phyloP scores from a whole-genome alignment of 2,329 filamentous ascomycete species.

The Lecanicillium sp. region DNA sequence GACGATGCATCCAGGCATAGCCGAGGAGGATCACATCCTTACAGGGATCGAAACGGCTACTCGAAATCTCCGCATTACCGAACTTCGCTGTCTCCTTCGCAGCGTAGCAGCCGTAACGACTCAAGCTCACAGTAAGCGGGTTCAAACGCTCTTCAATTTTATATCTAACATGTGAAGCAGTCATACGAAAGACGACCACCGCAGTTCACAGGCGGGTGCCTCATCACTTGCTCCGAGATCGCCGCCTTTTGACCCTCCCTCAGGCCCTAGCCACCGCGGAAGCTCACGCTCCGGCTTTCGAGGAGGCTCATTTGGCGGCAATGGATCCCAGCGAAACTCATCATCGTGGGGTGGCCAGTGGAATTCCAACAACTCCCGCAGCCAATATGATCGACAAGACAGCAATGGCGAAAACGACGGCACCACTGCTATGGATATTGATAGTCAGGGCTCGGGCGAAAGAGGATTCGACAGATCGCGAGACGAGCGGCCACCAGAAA shows the following conservation, averaged over 20 bases:
- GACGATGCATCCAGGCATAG: slow-evolving; percentile 40
- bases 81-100: slow-evolving; percentile 32
- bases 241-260: slow-evolving; percentile 50
- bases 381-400: not conserved
- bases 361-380: slow-evolving; percentile 40
- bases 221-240: slow-evolving; percentile 27
- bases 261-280: slow-evolving; percentile 49
- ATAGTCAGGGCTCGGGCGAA: slow-evolving; percentile 52
- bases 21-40: slow-evolving; percentile 33
- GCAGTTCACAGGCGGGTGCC: slow-evolving; percentile 42
- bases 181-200: slow-evolving; percentile 42
- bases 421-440: slow-evolving; percentile 56
- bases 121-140: not conserved
- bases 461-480: not conserved
- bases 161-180: slow-evolving; percentile 33
- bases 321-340: slow-evolving; percentile 48
- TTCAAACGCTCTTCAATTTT: not conserved
- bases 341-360: slow-evolving; percentile 66
- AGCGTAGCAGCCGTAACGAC: slow-evolving; percentile 20
- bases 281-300: slow-evolving; percentile 42
- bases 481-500: slow-evolving; percentile 16
- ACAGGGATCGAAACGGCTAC: slow-evolving; percentile 22
- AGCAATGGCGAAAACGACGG: slow-evolving; percentile 35
- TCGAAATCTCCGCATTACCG: slow-evolving; percentile 24
- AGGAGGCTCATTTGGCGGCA: slow-evolving; percentile 43